Percentiles rank a stretch among this genome's conserved stretches.
Conservation (phyloP, 192 early-diverging fungal species). For the Mortierella claussenii region DNA sequence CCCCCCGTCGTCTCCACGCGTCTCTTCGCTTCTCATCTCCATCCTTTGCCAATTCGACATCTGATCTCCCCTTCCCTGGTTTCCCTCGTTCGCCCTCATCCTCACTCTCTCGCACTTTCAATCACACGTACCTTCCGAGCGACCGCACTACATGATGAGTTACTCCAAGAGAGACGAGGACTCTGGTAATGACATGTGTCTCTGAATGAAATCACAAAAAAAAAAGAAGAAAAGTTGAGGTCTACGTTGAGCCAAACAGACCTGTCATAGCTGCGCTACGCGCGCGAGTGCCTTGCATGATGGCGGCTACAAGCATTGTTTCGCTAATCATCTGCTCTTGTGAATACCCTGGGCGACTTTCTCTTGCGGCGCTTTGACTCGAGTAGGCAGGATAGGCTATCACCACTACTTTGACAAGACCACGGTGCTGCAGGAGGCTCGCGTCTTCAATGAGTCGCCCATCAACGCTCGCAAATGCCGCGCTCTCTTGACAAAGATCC, state of each 20-base stretch:
- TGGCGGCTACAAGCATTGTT: no score
- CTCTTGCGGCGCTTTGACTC: not conserved
- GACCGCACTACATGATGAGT: slow-evolving; percentile 57
- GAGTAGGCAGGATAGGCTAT: slow-evolving; percentile 76
- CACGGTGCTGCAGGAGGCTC: slow-evolving; percentile 94
- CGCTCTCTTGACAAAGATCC: slow-evolving; percentile 90
- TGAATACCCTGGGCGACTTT: no score
- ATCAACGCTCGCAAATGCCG: slow-evolving; percentile 96
- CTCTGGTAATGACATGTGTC: slow-evolving; percentile 70
- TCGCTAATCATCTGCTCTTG: not conserved
- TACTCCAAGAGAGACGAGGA: slow-evolving; percentile 77
- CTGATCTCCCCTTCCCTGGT: no score
- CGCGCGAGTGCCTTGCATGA: no score
- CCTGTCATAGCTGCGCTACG: no score
- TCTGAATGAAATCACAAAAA: no score
- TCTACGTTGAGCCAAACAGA: no score
- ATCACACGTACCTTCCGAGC: not conserved
- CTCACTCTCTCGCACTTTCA: not conserved
- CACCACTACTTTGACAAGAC: slow-evolving; percentile 93
- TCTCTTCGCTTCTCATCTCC: no score
- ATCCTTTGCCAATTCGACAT: no score
- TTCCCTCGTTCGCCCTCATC: not conserved
- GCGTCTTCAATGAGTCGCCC: slow-evolving; percentile 96
- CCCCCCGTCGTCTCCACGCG: no score
- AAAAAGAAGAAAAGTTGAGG: no score